Conservation (phyloP, 2,329 filamentous ascomycete species). For the Pyrenochaeta sp. region DNA sequence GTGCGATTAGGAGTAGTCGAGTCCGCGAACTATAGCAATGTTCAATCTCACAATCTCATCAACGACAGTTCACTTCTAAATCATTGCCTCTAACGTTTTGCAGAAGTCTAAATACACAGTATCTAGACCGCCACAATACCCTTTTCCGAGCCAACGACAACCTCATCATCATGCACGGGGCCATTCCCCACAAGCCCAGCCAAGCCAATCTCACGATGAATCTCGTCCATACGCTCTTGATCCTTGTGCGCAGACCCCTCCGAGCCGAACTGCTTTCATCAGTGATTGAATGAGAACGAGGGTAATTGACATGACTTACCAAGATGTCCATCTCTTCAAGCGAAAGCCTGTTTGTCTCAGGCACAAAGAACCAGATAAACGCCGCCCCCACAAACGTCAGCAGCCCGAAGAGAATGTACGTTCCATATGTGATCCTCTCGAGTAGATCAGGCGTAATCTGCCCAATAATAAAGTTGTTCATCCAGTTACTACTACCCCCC, state of each 20-base stretch:
- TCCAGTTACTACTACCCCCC: constrained; percentile 49
- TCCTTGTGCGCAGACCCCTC: constrained; percentile 71
- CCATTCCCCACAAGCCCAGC: constrained; percentile 35
- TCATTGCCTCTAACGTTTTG: no score
- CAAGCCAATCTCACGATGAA: constrained; percentile 74
- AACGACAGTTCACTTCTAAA: no score
- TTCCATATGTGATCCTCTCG: constrained; percentile 69
- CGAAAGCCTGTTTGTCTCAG: constrained; percentile 62
- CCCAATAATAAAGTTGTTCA: constrained; percentile 68
- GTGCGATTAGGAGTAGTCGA: no score
- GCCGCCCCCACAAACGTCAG: constrained; percentile 68
- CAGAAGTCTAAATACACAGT: no score
- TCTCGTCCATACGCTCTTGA: constrained; percentile 73
- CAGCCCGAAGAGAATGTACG: constrained; percentile 74
- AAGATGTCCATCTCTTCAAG: constrained; percentile 69
- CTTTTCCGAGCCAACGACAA: constrained; percentile 24
- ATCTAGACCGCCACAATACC: no score
- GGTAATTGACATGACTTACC: no score
- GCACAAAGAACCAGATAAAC: constrained; percentile 60
- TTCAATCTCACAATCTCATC: no score
- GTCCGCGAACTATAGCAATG: no score
- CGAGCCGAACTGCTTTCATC: constrained; percentile 70
- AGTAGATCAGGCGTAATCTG: constrained; percentile 76
- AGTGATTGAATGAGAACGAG: no score
- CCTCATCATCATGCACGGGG: constrained; percentile 6